Conservation (phyloP, 2,329 filamentous ascomycete genomes). For the Lachnellula occidentalis region DNA sequence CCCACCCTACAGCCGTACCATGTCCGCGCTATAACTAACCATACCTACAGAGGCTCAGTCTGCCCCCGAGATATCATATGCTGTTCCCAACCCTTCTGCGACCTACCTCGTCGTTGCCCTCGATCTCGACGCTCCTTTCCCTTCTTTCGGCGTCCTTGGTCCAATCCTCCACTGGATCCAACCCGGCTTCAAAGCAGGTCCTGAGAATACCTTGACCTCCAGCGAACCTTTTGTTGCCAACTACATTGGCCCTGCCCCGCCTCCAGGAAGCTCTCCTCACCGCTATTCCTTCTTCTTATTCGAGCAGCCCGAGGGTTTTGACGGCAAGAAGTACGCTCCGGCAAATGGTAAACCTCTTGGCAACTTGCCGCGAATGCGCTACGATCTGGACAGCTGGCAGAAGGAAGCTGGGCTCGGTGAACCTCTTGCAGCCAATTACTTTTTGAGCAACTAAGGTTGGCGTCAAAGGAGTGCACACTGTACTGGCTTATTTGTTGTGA, state of each 20-base stretch:
- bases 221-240: slow-evolving; percentile 28
- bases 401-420: slow-evolving; percentile 31
- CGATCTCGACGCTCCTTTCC: slow-evolving; percentile 45
- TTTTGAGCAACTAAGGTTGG: slow-evolving; percentile 24
- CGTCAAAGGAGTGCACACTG: not conserved
- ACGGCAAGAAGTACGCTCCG: slow-evolving; percentile 30
- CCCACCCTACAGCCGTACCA: not conserved
- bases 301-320: slow-evolving; percentile 39
- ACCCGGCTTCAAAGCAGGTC: slow-evolving; percentile 26
- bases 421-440: slow-evolving; percentile 35
- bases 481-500: not conserved
- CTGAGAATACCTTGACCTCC: slow-evolving; percentile 8
- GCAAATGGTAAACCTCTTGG: slow-evolving; percentile 32
- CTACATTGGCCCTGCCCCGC: slow-evolving; percentile 42
- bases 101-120: slow-evolving; percentile 38
- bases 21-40: not conserved
- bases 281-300: slow-evolving; percentile 45
- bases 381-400: slow-evolving; percentile 37
- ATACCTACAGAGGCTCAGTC: slow-evolving; percentile 16
- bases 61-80: slow-evolving; percentile 17
- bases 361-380: slow-evolving; percentile 35
- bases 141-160: slow-evolving; percentile 35
- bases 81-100: slow-evolving; percentile 2
- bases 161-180: slow-evolving; percentile 45
- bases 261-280: slow-evolving; percentile 40